Base-by-base conservation (phyloP, 139 green algal species). In the Spirogloea muscicola region DNA sequence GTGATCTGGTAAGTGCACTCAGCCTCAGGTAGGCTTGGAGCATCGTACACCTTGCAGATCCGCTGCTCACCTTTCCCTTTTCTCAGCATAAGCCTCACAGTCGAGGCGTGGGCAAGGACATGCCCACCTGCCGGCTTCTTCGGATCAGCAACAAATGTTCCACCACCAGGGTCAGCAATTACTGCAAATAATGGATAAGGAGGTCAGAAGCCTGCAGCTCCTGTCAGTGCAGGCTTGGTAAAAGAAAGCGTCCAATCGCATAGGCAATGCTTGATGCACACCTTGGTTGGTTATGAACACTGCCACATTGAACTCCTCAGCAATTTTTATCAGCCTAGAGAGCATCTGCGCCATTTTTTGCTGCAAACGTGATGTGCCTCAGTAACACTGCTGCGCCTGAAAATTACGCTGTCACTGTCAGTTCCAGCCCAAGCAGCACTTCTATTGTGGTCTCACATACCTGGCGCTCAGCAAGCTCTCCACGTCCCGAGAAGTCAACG, bases 381-480 rank as follows among this genome's bases (percentile, higher is more conserved):
- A n/a, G n/a, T n/a, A n/a, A n/a, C n/a, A n/a, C n/a, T n/a, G n/a
- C n/a, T n/a, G n/a, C n/a, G n/a, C n/a, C n/a, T n/a, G n/a, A n/a
- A n/a, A n/a, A n/a, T n/a, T n/a, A n/a, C n/a, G n/a, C 43, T 5
- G 5, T 7, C 6, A 34, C 7, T 55, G 40, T 43, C 9, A 49
- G 5, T 25, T 36, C 7, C 5, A 7, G 6, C 52, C 5, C 37
- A 21, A 21, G 9, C 9, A 62, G 40, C 40, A 31, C 40, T 39
- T 39, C 6, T 43, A 33, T 33, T 7, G 38, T 62, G 52, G 40
- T 33, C 52, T 55, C 21, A 21, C 21, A n/a, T 72, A 97, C 91
- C 86, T 98, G 94, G 49, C 94, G 76, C 40, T 97, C 92, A 18
- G 88, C 84, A 40, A 97, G 87, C 82, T 97, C 91, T 0, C 92